phyloP scores from a whole-genome alignment of 2,329 filamentous ascomycete genomes.

The Pseudocercospora fuligena region DNA sequence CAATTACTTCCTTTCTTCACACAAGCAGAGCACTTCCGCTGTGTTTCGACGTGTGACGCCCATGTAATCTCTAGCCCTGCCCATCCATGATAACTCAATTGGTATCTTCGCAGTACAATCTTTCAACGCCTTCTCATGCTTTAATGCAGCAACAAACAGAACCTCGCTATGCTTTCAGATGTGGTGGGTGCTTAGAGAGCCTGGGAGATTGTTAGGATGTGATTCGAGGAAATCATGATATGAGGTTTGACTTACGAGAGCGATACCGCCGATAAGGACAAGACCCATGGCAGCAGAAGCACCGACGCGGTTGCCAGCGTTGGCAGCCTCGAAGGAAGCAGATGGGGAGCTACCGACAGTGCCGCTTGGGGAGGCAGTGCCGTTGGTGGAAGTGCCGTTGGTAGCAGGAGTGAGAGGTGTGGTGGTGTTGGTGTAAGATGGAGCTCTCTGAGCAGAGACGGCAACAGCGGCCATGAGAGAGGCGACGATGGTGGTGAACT shows the following conservation, averaged over 20 bases:
- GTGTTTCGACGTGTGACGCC: neutral
- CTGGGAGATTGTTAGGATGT: neutral
- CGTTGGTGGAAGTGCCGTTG: conserved; percentile 19
- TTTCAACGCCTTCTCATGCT: neutral
- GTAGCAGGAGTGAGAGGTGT: conserved; percentile 12
- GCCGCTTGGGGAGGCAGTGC: conserved; percentile 15
- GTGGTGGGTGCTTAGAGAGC: neutral
- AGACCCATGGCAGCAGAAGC: conserved; percentile 24
- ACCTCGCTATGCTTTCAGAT: neutral
- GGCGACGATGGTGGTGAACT: conserved; percentile 23
- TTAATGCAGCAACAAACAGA: neutral
- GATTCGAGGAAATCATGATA: neutral
- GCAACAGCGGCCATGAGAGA: conserved; percentile 19
- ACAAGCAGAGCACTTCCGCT: neutral
- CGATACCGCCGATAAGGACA: conserved; percentile 24
- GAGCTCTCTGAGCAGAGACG: conserved; percentile 9
- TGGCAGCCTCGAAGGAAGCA: conserved; percentile 14
- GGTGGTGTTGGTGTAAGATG: conserved; percentile 8
- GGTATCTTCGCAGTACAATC: conserved; percentile 4
- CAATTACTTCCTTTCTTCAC: neutral
- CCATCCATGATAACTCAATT: conserved; percentile 4
- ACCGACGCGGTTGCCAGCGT: conserved; percentile 18
- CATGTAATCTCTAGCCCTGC: neutral
- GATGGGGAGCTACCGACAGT: conserved; percentile 2
- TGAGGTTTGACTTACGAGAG: conserved; percentile 14